phyloP scores from a whole-genome alignment of 768 basidiomycete genomes.

The Hericium coralloides region DNA sequence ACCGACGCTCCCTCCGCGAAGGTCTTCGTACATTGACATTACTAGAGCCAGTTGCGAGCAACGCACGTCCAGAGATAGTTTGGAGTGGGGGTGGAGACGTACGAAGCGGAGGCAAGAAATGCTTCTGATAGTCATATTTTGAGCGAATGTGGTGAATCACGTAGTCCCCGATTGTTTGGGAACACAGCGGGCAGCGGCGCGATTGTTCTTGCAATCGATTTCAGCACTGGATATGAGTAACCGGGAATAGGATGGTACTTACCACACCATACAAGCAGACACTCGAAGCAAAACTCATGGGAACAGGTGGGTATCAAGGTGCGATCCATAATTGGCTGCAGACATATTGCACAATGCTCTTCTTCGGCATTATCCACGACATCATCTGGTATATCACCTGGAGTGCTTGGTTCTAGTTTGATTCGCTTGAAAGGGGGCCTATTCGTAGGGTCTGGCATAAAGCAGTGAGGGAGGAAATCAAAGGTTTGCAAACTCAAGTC shows the following conservation, averaged over 20 bases:
- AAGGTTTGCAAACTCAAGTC: no score
- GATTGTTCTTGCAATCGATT: constrained; percentile 49
- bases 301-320: constrained; percentile 80
- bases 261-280: constrained; percentile 83
- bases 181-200: constrained; percentile 69
- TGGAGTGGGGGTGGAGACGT: constrained; percentile 33
- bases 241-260: constrained; percentile 15
- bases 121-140: constrained; percentile 73
- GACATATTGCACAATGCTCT: constrained; percentile 78
- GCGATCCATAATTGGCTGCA: constrained; percentile 67
- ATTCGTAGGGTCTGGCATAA: no score
- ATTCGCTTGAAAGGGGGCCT: background rate
- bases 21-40: constrained; percentile 8
- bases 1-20: constrained; percentile 34
- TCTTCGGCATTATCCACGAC: constrained; percentile 18
- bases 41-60: constrained; percentile 11
- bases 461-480: no score
- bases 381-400: background rate
- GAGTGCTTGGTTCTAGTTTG: background rate
- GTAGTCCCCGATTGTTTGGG: constrained; percentile 57
- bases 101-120: constrained; percentile 60
- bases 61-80: constrained; percentile 5
- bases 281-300: constrained; percentile 93
- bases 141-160: constrained; percentile 76
- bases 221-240: background rate